These are phyloP conservation scores for Pyrenochaeta sp. DNA, from an alignment of 2,329 filamentous ascomycete species.

Conservation along the genomic window DNA sequence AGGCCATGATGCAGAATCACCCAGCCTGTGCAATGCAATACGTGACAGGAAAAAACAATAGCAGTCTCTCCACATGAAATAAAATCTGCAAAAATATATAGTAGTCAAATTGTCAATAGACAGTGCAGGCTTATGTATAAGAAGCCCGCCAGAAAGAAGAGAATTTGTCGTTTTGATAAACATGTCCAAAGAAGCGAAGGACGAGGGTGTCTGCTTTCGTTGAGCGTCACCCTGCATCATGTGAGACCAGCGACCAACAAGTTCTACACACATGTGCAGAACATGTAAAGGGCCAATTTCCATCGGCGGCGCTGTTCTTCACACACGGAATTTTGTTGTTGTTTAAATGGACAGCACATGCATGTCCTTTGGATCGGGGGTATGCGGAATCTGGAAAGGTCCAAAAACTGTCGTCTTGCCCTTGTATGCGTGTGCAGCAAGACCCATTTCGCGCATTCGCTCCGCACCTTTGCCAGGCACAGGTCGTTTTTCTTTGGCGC, in stretches of 20 bases:
- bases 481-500: conserved; percentile 73
- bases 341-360: conserved; percentile 55
- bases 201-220: conserved; percentile 9
- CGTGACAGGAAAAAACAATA: conserved; percentile 9
- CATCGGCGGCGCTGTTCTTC: conserved; percentile 49
- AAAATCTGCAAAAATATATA: background rate
- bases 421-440: conserved; percentile 81
- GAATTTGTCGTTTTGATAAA: conserved; percentile 14
- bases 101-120: conserved; percentile 3
- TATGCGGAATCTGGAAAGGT: conserved; percentile 32
- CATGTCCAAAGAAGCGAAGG: conserved; percentile 20
- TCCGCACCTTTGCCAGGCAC: conserved; percentile 83
- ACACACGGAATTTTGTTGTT: conserved; percentile 16
- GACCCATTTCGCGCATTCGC: conserved; percentile 89
- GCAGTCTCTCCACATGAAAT: background rate
- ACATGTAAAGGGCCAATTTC: conserved; percentile 43
- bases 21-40: conserved; percentile 13
- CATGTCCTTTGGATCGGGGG: conserved; percentile 45
- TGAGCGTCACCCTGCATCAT: conserved; percentile 11
- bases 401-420: conserved; percentile 39
- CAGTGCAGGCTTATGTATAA: conserved; percentile 30
- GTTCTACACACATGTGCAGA: conserved; percentile 12
- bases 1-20: conserved; percentile 16
- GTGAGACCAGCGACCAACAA: conserved; percentile 51
- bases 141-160: conserved; percentile 16